Evolutionary conservation across 164 flowering plant genomes (phyloP).

Genomic region (Tetrastigma voinierianum): DNA sequence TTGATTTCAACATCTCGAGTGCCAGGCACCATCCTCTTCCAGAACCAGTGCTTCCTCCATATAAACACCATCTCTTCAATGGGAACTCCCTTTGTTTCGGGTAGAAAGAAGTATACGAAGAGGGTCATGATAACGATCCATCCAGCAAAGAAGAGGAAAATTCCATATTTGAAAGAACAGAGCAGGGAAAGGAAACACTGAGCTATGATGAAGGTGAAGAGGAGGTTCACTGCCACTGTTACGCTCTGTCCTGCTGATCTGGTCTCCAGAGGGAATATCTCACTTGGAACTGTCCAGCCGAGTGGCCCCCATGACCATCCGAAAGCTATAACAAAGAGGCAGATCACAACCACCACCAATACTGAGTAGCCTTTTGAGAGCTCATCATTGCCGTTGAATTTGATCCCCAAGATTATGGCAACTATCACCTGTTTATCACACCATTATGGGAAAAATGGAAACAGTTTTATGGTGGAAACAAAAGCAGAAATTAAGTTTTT

Average conservation of each 20-base stretch:
- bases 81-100: conserved; percentile 56
- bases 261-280: conserved; percentile 48
- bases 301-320: conserved; percentile 61
- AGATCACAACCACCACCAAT: conserved; percentile 63
- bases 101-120: conserved; percentile 42
- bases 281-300: conserved; percentile 59
- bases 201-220: conserved; percentile 46
- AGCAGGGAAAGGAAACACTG: conserved; percentile 45
- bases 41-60: conserved; percentile 54
- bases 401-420: conserved; percentile 68
- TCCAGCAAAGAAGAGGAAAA: conserved; percentile 51
- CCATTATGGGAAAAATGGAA: background rate
- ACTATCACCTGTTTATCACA: conserved; percentile 53
- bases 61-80: conserved; percentile 47
- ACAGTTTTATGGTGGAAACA: no score
- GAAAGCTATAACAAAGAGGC: conserved; percentile 71
- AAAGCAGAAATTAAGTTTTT: background rate
- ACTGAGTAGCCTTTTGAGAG: conserved; percentile 61
- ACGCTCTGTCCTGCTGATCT: conserved; percentile 60
- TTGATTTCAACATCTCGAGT: background rate
- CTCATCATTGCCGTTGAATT: conserved; percentile 45
- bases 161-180: conserved; percentile 42
- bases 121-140: conserved; percentile 47
- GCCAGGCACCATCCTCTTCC: conserved; percentile 34
- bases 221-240: conserved; percentile 46